Evolutionary conservation across 129 eudicot species (phyloP).

Genomic region (Kitagawia praeruptora): DNA sequence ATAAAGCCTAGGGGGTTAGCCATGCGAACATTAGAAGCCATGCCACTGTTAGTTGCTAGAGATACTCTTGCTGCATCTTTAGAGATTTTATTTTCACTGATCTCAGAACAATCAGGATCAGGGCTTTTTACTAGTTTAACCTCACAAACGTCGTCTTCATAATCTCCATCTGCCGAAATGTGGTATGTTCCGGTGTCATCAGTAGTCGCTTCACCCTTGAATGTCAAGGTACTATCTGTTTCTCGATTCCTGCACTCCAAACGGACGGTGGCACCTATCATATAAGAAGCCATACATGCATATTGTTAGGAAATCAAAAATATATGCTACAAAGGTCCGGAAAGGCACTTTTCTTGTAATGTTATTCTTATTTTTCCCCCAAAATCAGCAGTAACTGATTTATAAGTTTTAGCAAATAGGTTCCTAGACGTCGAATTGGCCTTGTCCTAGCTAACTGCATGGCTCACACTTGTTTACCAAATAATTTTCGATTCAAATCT

Average conservation of each 20-base stretch:
- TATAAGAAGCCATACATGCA: neutral
- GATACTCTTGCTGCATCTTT: slow-evolving; percentile 11
- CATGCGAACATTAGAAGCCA: slow-evolving; percentile 18
- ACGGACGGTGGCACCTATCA: slow-evolving; percentile 33
- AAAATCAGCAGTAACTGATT: too few relatives aligned
- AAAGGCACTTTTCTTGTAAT: too few relatives aligned
- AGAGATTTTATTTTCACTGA: neutral
- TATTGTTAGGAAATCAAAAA: neutral
- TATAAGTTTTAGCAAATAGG: too few relatives aligned
- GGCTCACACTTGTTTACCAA: too few relatives aligned
- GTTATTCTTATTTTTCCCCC: too few relatives aligned
- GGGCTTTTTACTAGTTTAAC: slow-evolving; percentile 21
- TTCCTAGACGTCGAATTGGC: too few relatives aligned
- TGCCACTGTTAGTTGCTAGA: slow-evolving; percentile 25
- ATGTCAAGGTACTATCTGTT: slow-evolving; percentile 14
- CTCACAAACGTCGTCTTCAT: slow-evolving; percentile 32
- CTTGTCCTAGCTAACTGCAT: too few relatives aligned
- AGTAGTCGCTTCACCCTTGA: slow-evolving; percentile 26
- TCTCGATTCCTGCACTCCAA: slow-evolving; percentile 41
- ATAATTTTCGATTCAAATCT: too few relatives aligned
- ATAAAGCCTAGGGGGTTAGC: slow-evolving; percentile 38
- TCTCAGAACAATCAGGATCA: slow-evolving; percentile 21
- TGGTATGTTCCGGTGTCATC: slow-evolving; percentile 17
- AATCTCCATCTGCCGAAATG: slow-evolving; percentile 14
- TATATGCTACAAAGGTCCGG: too few relatives aligned